Evolutionary conservation across 257 asterid genomes (phyloP).

Genomic region (Buddleja alternifolia): DNA sequence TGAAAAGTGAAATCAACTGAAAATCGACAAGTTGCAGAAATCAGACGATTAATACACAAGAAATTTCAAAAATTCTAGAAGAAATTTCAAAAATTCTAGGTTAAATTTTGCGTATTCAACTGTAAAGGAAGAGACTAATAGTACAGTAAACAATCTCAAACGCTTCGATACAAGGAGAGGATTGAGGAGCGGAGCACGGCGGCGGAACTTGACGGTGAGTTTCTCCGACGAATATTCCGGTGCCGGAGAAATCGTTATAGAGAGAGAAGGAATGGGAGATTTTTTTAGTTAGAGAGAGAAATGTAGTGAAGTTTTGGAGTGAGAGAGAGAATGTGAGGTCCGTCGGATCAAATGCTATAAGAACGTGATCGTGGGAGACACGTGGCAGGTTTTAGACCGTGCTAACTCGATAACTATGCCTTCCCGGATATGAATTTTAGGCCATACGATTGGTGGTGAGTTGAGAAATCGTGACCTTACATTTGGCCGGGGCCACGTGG

Average conservation of each 20-base stretch:
- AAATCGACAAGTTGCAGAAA: too few species aligned
- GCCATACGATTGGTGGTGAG: slow-evolving; percentile 19
- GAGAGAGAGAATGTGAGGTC: slow-evolving; percentile 29
- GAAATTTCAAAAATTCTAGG: too few species aligned
- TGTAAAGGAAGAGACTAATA: too few species aligned
- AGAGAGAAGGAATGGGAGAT: not conserved
- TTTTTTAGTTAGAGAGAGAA: not conserved
- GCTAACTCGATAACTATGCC: slow-evolving; percentile 28
- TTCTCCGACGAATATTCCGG: slow-evolving; percentile 20
- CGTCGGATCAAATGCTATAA: slow-evolving; percentile 38
- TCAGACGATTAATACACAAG: too few species aligned
- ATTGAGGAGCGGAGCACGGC: too few species aligned
- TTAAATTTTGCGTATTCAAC: too few species aligned
- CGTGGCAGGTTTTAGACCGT: slow-evolving; percentile 31
- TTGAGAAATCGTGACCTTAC: slow-evolving; percentile 16
- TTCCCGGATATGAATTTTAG: not conserved
- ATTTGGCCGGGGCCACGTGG: slow-evolving; percentile 1
- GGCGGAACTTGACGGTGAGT: not conserved
- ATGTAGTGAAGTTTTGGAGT: not conserved
- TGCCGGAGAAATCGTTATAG: not conserved
- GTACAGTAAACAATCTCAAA: too few species aligned
- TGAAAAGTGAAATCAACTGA: too few species aligned
- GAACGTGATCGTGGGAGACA: slow-evolving; percentile 28
- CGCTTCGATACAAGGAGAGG: too few species aligned
- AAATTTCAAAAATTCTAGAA: too few species aligned